Base-by-base conservation (phyloP, 2,329 filamentous ascomycete species). In the Colletotrichum sp. region DNA sequence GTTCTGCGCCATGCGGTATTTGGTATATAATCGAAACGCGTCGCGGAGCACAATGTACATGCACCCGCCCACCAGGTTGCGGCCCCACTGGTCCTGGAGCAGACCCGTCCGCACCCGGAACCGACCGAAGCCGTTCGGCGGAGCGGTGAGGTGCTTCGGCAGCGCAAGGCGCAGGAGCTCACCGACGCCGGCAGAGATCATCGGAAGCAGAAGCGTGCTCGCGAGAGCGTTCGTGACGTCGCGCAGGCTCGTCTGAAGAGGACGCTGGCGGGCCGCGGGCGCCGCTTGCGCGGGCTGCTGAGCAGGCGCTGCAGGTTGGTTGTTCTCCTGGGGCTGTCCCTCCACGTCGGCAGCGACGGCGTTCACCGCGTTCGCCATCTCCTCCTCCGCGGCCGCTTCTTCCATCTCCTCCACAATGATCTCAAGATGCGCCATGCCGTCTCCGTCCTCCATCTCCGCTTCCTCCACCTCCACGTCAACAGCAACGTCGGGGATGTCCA, bases 41-140 rank as follows among this genome's bases (percentile, higher is more conserved):
- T 94, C 92, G 82, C 96, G 97, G 66, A 98, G 83, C 12, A 98
- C 92, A 18, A 98, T 92, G 79, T 96, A 98, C 24, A 98, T 84
- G 80, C 95, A 97, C 0, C 97, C 97, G 2, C 97, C 97, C 2
- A 97, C 89, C 4, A 99, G 87, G 79, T 94, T 98, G 70, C 97
- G 89, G 1, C 95, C 97, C 95, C 97, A 98, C 72, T 93, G 91
- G 77, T 94, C 91, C 80, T 97, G 94, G 36, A 99, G 82, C 31
- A 98, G 86, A 0, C 94, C 93, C 0, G 90, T 90, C 5, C 89
- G 86, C 43, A 73, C 51, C 12, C 43, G 63, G 36, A 74, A 69
- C 8, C 69, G 72, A 18, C 72, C 86, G 81, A 55, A 76, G 75
- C 11, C 78, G 73, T 12, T 80, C 76, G 6, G 34, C 29, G 8